Base-by-base conservation (phyloP, 2,329 filamentous ascomycete species). In the Sporothrix pseudoabietina region DNA sequence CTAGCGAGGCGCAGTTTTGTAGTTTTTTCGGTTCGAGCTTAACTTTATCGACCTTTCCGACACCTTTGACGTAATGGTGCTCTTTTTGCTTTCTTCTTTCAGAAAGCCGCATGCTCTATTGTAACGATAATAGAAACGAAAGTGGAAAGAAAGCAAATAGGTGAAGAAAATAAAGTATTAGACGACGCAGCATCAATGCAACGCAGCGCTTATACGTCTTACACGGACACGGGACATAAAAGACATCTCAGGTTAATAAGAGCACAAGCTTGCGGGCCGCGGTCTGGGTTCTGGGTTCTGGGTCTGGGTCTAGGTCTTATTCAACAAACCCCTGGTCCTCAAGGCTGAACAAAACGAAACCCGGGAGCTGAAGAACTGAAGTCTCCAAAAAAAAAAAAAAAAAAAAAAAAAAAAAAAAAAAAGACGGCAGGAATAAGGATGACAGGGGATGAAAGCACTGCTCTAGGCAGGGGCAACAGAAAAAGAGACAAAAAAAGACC, bases 1-100 rank as follows among this genome's bases (percentile, higher is more conserved):
- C 61, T 30, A 66, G 39, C 61, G 39, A 66, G 61, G 61, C 61
- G 61, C 61, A 66, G 61, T 66, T 44, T 47, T 55, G 26, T 26
- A 26, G 26, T 26, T 26, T 26, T 26, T 26, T 26, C n/a, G n/a
- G n/a, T n/a, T n/a, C n/a, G n/a, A n/a, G n/a, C n/a, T n/a, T n/a
- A 26, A 47, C 44, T 47, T 19, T 19, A 19, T 47, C 12, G 52
- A 41, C 10, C 6, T 16, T 22, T 65, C 16, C 35, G 14, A n/a
- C 19, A 22, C 59, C 19, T 61, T 41, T 41, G 32, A 41, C 39
- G 35, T 59, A 59, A 59, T 39, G 55, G 59, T 63, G 16, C 22
- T 63, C n/a, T n/a, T 63, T 32, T 61, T 10, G 44, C 14, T 39
- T 32, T 4, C 14, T 16, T 10, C 26, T 61, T 61, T n/a, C 30